These are phyloP conservation scores for Neurospora africana DNA, from an alignment of 495 filamentous ascomycete species.

Conservation along the genomic window DNA sequence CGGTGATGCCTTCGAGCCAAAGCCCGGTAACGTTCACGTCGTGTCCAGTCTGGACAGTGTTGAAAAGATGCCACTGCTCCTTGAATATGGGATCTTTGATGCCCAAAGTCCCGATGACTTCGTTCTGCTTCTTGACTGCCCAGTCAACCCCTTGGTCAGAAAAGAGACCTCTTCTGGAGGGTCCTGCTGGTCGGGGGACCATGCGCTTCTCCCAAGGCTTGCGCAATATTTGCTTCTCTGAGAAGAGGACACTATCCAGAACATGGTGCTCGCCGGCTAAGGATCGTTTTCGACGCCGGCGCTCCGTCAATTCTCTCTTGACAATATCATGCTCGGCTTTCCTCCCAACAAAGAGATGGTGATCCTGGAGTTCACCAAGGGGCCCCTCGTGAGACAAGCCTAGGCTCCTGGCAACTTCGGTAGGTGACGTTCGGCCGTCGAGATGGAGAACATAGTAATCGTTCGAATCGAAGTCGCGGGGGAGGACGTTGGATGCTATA, in stretches of 20 bases:
- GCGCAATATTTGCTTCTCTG: slow-evolving; percentile 68
- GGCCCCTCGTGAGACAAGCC: slow-evolving; percentile 75
- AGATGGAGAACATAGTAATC: slow-evolving; percentile 91
- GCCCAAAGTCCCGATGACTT: slow-evolving; percentile 51
- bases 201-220: slow-evolving; percentile 67
- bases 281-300: slow-evolving; percentile 49
- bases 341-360: slow-evolving; percentile 73
- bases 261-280: slow-evolving; percentile 34
- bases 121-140: slow-evolving; percentile 45
- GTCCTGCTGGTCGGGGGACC: slow-evolving; percentile 26
- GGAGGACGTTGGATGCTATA: slow-evolving; percentile 26
- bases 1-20: slow-evolving; percentile 89
- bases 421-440: slow-evolving; percentile 50
- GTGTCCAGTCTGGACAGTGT: slow-evolving; percentile 69
- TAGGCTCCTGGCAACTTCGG: slow-evolving; percentile 59
- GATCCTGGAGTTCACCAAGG: slow-evolving; percentile 68
- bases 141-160: slow-evolving; percentile 26
- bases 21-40: slow-evolving; percentile 90
- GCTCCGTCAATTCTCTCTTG: slow-evolving; percentile 44
- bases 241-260: slow-evolving; percentile 65
- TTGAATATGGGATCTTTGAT: slow-evolving; percentile 86
- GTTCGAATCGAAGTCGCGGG: slow-evolving; percentile 52
- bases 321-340: slow-evolving; percentile 55
- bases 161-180: slow-evolving; percentile 1
- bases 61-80: slow-evolving; percentile 94